A percentile compares a stretch with the other conserved stretches of the same genome.
Evolutionary conservation across 257 asterid genomes (phyloP).

Genomic region (Fraxinus anomala): DNA sequence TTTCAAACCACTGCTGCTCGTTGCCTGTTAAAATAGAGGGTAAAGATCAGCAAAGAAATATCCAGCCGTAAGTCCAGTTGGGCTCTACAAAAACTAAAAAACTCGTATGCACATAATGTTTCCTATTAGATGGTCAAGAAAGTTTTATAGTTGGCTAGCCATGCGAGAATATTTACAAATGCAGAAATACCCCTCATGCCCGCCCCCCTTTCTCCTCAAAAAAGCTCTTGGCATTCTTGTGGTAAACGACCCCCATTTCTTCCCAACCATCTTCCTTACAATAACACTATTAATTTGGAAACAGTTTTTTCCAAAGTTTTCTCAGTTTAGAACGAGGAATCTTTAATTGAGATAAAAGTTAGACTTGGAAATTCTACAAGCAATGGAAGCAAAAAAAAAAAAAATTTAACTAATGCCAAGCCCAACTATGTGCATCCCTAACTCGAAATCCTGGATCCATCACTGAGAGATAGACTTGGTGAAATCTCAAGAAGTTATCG

Average conservation of each 20-base stretch:
- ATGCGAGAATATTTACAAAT: background rate
- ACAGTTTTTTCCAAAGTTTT: background rate
- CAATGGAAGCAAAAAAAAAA: background rate
- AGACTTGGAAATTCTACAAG: background rate
- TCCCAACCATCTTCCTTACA: background rate
- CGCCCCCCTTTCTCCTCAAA: background rate
- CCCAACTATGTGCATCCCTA: background rate
- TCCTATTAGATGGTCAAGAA: background rate
- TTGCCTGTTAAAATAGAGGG: conserved; percentile 42
- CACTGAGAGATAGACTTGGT: background rate
- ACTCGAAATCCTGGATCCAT: background rate
- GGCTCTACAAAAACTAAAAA: background rate
- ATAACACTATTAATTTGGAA: background rate
- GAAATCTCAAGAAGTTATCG: background rate
- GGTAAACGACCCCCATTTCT: background rate
- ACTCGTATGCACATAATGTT: background rate
- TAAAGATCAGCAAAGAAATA: conserved; percentile 19
- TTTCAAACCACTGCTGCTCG: conserved; percentile 31
- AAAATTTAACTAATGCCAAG: no score
- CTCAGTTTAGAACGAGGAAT: background rate
- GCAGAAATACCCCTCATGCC: background rate
- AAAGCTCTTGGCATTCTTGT: background rate
- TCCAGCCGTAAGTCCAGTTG: conserved; percentile 8
- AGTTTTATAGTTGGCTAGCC: background rate
- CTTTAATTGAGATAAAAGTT: background rate